Evolutionary conservation across 129 eudicot genomes (phyloP).

Genomic region (Flaveria sonorensis): DNA sequence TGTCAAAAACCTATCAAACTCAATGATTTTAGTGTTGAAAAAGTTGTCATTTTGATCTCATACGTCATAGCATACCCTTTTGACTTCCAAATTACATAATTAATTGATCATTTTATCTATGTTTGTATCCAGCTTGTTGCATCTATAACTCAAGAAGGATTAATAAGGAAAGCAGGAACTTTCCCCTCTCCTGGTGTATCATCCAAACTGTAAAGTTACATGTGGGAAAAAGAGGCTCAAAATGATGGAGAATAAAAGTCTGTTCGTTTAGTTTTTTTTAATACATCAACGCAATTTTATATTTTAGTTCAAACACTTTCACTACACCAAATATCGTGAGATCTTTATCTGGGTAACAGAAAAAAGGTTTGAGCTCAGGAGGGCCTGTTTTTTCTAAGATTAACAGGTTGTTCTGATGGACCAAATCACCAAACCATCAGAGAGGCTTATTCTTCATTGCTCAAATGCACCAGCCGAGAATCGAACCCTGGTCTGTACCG

Average conservation of each 20-base stretch:
- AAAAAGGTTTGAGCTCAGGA: slow-evolving; percentile 17
- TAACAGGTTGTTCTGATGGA: slow-evolving; percentile 5
- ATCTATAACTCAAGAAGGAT: slow-evolving; percentile 82
- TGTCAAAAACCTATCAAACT: not conserved
- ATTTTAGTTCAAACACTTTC: not conserved
- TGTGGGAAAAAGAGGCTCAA: not conserved
- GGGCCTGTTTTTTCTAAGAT: not conserved
- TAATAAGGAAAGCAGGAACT: slow-evolving; percentile 55
- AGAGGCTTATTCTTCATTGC: slow-evolving; percentile 17
- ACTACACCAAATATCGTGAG: too few relatives aligned
- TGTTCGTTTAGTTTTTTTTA: not conserved
- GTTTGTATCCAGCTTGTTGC: slow-evolving; percentile 74
- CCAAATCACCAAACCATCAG: slow-evolving; percentile 19
- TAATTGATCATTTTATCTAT: not conserved
- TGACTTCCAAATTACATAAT: not conserved
- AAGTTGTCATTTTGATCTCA: not conserved
- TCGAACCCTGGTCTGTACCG: slow-evolving; percentile 81
- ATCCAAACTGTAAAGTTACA: slow-evolving; percentile 55
- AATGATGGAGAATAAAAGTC: not conserved
- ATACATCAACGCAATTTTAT: too few relatives aligned
- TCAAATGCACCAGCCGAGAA: slow-evolving; percentile 76
- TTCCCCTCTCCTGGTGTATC: slow-evolving; percentile 42
- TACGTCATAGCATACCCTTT: not conserved
- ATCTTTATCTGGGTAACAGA: not conserved
- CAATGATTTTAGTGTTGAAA: not conserved